Evolutionary conservation across 345 rosid species (phyloP), one percentile per base, ranked within the genome.

Genomic region (Cardamine occulta): DNA sequence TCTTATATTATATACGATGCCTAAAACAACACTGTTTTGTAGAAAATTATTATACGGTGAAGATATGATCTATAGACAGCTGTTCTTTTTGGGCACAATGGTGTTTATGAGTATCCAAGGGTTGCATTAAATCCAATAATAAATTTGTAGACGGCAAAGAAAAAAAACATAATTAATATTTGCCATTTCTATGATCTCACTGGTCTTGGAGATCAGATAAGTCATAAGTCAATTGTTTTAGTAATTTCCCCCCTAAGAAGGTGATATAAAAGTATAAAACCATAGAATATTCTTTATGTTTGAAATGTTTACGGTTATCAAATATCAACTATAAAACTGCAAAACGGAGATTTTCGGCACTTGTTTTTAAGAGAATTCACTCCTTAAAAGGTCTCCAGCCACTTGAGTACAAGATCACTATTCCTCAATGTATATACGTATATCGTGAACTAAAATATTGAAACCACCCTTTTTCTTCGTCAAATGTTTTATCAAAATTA

Each of bases 41-140:
- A 57, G 52, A 6, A 45, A 63, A 14, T 34, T 32, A 21, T 31
- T 15, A 47, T 48, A 39, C 5, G 28, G 34, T 55, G 53, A 63
- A 44, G 42, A 70, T 77, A 70, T 8, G 71, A 76, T 68, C 37
- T 58, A 7, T 60, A 61, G 56, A 76, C 72, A 63, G 65, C 75
- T 64, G 61, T 77, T 71, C 31, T 48, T 45, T 63, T 70, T 70
- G 35, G 53, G 71, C 49, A 45, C 32, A 63, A 70, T 70, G 66
- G 72, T 77, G 76, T 70, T 77, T 65, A 48, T 58, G 76, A 72
- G 77, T 49, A 77, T 72, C 68, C 73, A 72, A 72, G 28, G 62
- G 66, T 72, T 71, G 72, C 63, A 39, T 15, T 56, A 7, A 47
- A 34, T 54, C n/a, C 17, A 56, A 37, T 48, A 62, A 37, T 34